Base-by-base conservation (phyloP, 2,329 filamentous ascomycete species). In the Saccharata proteae region DNA sequence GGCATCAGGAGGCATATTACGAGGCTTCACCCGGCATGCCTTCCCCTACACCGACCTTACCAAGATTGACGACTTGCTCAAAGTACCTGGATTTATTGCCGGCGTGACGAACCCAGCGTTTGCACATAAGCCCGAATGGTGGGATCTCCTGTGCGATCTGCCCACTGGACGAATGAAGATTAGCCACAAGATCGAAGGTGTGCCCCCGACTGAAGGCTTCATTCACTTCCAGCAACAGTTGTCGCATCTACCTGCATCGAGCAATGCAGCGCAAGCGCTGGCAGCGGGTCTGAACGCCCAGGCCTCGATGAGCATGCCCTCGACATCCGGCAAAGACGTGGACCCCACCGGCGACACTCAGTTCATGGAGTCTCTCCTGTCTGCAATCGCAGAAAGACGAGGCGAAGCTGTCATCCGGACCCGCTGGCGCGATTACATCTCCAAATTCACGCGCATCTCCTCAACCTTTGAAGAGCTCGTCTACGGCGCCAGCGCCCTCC, bases 1-100 rank as follows among this genome's bases (percentile, higher is more conserved):
- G 27, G 88, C 81, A 10, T 94, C 86, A 9, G 90, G 90, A 8
- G 88, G 90, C 5, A 65, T 93, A n/a, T 64, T 98, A 20, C 72
- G 86, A 35, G 90, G 90, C 16, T 98, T 98, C 57, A 93, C 88
- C 6, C 74, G 90, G 12, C 84, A 96, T 58, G 90, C 90, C 1
- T 98, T 98, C 51, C 90, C 90, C 2, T 98, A 98, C 51, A 98
- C 90, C 1, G 90, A 98, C 59, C 67, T 98, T 25, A 94, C 85
- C 41, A 98, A 98, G 59, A 86, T 98, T 37, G 90, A 98, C 43
- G 90, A 96, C 51, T 69, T 98, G 8, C 69, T 98, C 28, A 88
- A 92, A 46, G 90, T 98, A 0, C 88, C 90, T 5, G 90, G 90
- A 2, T 98, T 98, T 57, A 93, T 98, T 45, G 90, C 90, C 3